These are phyloP conservation scores for Grifola frondosa DNA, from an alignment of 1,284 basidiomycete genomes.

Conservation along the genomic window DNA sequence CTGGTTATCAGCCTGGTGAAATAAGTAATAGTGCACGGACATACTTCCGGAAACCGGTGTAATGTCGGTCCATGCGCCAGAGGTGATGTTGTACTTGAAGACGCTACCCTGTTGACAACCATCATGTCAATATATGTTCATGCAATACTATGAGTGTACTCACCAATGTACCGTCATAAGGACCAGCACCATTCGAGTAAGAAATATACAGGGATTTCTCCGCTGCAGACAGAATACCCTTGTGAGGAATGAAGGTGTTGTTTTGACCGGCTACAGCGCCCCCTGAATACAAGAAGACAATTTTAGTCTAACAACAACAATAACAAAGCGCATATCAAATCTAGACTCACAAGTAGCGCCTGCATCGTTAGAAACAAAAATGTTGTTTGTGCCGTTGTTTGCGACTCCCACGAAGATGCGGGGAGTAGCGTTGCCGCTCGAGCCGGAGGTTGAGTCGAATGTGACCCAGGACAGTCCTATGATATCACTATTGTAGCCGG, in stretches of 20 bases:
- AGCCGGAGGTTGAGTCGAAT: conserved; percentile 59
- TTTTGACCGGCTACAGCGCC: conserved; percentile 55
- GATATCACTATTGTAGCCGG: conserved; percentile 55
- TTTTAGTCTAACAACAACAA: too few species aligned
- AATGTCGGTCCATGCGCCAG: conserved; percentile 47
- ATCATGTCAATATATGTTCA: neutral
- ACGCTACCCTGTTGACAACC: conserved; percentile 19
- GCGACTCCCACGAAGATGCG: conserved; percentile 70
- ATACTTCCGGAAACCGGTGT: conserved; percentile 32
- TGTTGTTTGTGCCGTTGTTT: conserved; percentile 49
- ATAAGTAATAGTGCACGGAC: neutral
- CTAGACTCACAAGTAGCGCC: conserved; percentile 50
- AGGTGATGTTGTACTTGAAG: conserved; percentile 47
- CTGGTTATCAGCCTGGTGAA: neutral
- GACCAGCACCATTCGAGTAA: conserved; percentile 48
- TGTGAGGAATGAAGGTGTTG: conserved; percentile 60
- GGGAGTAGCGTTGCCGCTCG: conserved; percentile 50
- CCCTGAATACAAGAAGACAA: conserved; percentile 45
- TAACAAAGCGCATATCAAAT: too few species aligned
- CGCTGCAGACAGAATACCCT: conserved; percentile 57
- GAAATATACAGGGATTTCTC: conserved; percentile 60
- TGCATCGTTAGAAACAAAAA: conserved; percentile 57
- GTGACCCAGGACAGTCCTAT: conserved; percentile 65
- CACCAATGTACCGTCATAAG: conserved; percentile 52
- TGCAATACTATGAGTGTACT: neutral